Percentiles rank a stretch among this genome's conserved stretches.
phyloP scores from a whole-genome alignment of 495 filamentous ascomycete genomes.

The Aspergillus nanangensis region DNA sequence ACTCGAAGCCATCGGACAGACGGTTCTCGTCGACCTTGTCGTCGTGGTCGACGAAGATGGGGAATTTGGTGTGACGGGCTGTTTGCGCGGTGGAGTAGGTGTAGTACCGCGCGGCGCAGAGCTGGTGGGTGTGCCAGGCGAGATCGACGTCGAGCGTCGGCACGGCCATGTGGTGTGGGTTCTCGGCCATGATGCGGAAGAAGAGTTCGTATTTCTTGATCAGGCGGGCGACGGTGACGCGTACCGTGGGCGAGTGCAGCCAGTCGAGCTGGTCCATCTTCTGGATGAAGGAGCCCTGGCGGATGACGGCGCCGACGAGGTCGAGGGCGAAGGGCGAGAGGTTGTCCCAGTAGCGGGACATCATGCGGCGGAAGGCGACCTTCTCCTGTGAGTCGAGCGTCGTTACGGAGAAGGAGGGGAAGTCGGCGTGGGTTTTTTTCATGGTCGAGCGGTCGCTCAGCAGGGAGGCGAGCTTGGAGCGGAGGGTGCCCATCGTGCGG shows the following conservation, averaged over 20 bases:
- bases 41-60: constrained; percentile 70
- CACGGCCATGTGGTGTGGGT: constrained; percentile 56
- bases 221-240: constrained; percentile 60
- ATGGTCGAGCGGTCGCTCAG: not conserved
- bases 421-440: not conserved
- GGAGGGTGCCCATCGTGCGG: not conserved
- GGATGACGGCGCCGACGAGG: constrained; percentile 70
- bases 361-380: constrained; percentile 62
- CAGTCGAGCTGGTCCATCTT: constrained; percentile 80
- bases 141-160: constrained; percentile 84
- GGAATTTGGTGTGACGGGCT: not conserved
- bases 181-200: constrained; percentile 53
- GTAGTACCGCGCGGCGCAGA: constrained; percentile 61
- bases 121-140: constrained; percentile 66
- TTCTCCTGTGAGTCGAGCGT: constrained; percentile 18
- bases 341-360: constrained; percentile 80
- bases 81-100: constrained; percentile 30
- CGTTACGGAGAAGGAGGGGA: not conserved
- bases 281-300: constrained; percentile 71
- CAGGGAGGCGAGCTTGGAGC: not conserved
- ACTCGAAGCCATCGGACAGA: constrained; percentile 61
- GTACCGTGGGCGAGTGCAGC: constrained; percentile 63
- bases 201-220: constrained; percentile 68
- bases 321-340: constrained; percentile 65
- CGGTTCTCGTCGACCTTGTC: constrained; percentile 72